Conservation (phyloP, 2,329 filamentous ascomycete species). For the Colletotrichum acutatum region DNA sequence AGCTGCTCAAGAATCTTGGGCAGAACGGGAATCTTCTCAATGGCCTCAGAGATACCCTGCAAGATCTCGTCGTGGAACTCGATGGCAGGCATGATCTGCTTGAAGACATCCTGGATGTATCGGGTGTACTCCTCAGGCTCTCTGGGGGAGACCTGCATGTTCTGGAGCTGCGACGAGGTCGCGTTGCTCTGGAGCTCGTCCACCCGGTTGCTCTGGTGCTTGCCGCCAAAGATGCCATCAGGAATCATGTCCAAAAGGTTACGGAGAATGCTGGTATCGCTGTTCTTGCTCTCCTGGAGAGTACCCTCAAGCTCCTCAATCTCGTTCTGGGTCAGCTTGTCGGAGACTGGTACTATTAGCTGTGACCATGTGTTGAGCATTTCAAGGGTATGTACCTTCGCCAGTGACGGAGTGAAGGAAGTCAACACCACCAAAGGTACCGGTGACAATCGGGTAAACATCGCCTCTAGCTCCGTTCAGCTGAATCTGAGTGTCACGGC, state of each 20-base stretch:
- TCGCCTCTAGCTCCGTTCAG: slow-evolving; percentile 72
- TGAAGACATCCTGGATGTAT: slow-evolving; percentile 79
- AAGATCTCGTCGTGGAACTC: slow-evolving; percentile 92
- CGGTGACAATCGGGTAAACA: slow-evolving; percentile 87
- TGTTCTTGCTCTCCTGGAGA: slow-evolving; percentile 71
- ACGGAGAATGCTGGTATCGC: slow-evolving; percentile 79
- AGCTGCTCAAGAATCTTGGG: slow-evolving; percentile 88
- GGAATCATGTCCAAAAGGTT: slow-evolving; percentile 86
- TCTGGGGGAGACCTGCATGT: slow-evolving; percentile 78
- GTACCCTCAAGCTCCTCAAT: slow-evolving; percentile 89
- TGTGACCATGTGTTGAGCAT: background rate
- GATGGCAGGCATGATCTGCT: slow-evolving; percentile 88
- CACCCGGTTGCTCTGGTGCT: slow-evolving; percentile 79
- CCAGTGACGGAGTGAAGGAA: slow-evolving; percentile 89
- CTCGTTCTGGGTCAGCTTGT: slow-evolving; percentile 92
- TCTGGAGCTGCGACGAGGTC: slow-evolving; percentile 78
- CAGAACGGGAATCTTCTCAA: slow-evolving; percentile 87
- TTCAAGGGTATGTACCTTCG: slow-evolving; percentile 57
- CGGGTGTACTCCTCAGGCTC: slow-evolving; percentile 85
- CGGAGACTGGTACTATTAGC: slow-evolving; percentile 69
- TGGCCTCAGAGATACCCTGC: slow-evolving; percentile 79
- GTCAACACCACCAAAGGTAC: slow-evolving; percentile 94
- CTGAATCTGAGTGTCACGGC: slow-evolving; percentile 75
- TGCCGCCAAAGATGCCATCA: slow-evolving; percentile 79
- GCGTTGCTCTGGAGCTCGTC: slow-evolving; percentile 84